Base-by-base conservation (phyloP, 805 yeast genomes). In the Hemisphaericaspora nanyangensis region DNA sequence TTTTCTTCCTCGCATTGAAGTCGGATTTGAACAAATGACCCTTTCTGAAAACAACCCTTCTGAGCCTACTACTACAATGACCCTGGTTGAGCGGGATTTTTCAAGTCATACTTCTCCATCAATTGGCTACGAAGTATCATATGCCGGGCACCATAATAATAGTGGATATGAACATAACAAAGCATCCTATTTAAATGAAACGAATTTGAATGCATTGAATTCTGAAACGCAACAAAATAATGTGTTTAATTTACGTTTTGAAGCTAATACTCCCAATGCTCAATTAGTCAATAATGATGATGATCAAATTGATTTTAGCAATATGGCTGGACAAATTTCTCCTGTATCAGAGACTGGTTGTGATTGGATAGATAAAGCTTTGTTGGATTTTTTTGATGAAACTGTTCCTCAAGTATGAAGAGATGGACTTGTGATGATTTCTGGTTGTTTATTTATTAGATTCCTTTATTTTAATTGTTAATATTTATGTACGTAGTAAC, bases 321-420 rank as follows among this genome's bases (percentile, higher is more conserved):
- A 26, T 29, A 16, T 34, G 19, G 17, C 28, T 7, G 44, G 36
- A n/a, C 46, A 34, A 27, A n/a, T 35, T 15, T 40, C 46, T 11
- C 48, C 49, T 5, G 38, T 43, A 6, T 55, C 72, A 5, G 79
- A 74, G 31, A 74, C 79, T 3, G 80, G 80, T 0, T 75, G 80
- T 59, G 77, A 75, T 46, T 75, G 80, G 79, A 73, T 75, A 33
- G 80, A 75, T 49, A 75, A 72, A 39, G 50, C 49, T 12, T 26
- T 47, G 17, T 33, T 43, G 17, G 50, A 47, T 31, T 40, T 39
- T 29, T 46, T 46, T 39, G 48, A 46, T 15, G 22, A 12, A 3
- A 4, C 22, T 3, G 18, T 30, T 5, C 11, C 26, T 22, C 26
- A 22, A 5, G 11, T 22, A 22, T 22, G 26, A 22, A 12, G 26